Base-by-base conservation (phyloP, 169 alveolate genomes). In the Eimeria brunetti region DNA sequence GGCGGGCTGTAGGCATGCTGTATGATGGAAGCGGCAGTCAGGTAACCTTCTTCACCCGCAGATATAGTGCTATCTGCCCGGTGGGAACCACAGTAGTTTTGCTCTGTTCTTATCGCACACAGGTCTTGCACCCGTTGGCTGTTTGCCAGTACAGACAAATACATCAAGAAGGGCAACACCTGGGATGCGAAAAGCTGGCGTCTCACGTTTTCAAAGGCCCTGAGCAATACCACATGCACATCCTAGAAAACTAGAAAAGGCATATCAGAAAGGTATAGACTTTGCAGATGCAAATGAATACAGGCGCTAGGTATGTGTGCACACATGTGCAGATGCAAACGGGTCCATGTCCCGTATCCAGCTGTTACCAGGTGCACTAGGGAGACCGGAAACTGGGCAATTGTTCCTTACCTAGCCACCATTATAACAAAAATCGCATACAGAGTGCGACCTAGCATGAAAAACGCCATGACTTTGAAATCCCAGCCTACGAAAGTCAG, bases 151-250 rank as follows among this genome's bases (percentile, higher is more conserved):
- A 53, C 73, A 7, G 92, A 86, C 51, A 86, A 56, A 24, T 86
- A 86, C 71, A 86, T 41, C 64, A 86, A 64, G 24, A 60, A 62
- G 0, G 92, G 92, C 36, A 86, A 49, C 41, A 62, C 92, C 81
- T 86, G 81, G 33, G 92, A 38, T 41, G 92, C 71, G 46, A 86
- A 86, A 62, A 86, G 83, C 83, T 44, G 38, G 16, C 92, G 78
- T 44, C 92, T 49, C 24, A 86, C 58, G 53, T 86, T 86, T 41
- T 86, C 92, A 86, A 86, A 86, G n/a, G 92, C 78, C 92, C 92
- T 86, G 53, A 4, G 83, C 83, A 73, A 73, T 38, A 73, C 41
- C 83, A 22, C 83, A 73, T 36, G 11, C 56, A 53, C 53, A 62
- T 67, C 49, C 5, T 20, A 33, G 2, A 51, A 53, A 7, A 22